Base-by-base conservation (phyloP, 2,329 filamentous ascomycete genomes). In the Cladosporium sp. region DNA sequence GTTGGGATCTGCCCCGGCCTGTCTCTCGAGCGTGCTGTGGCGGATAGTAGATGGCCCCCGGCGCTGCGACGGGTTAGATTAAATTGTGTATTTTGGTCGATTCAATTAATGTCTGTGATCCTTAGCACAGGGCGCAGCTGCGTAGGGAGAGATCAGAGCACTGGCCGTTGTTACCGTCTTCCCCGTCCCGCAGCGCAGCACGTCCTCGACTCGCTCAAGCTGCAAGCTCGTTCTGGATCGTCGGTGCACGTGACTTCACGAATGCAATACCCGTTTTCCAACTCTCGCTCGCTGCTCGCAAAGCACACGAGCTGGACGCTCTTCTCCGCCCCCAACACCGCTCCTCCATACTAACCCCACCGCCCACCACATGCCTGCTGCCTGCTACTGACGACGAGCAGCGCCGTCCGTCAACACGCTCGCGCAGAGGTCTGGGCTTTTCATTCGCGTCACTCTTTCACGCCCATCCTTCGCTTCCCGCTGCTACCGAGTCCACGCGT, bases 321-420 rank as follows among this genome's bases (percentile, higher is more conserved):
- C 34, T 43, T 20, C 42, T 56, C 54, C 54, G 28, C 42, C 42
- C 38, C 42, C 42, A 37, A 45, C 34, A 38, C 42, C 42, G 39
- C 45, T 59, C 38, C 58, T 45, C 55, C 56, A 34, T 55, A 52
- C 58, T 47, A 51, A 59, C 56, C 59, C 62, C 57, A 45, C 57
- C 57, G 43, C 49, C 56, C 58, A 58, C 56, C 28, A 34, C 59
- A 65, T 65, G 62, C 55, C 61, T 65, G 57, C 61, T 58, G 54
- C 54, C 42, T 61, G 62, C 63, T 56, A 60, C 58, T 65, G 63
- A 65, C 49, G 56, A 57, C 40, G 58, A 60, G 62, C 51, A 61
- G 61, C 49, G 58, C 59, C 59, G 59, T 60, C 61, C 59, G 55
- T 59, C 63, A 49, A 57, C 47, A 36, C 57, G 55, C 55, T 59